Evolutionary conservation across 345 rosid species (phyloP), one percentile per base, ranked within the genome.

Genomic region (Kandelia obovata): DNA sequence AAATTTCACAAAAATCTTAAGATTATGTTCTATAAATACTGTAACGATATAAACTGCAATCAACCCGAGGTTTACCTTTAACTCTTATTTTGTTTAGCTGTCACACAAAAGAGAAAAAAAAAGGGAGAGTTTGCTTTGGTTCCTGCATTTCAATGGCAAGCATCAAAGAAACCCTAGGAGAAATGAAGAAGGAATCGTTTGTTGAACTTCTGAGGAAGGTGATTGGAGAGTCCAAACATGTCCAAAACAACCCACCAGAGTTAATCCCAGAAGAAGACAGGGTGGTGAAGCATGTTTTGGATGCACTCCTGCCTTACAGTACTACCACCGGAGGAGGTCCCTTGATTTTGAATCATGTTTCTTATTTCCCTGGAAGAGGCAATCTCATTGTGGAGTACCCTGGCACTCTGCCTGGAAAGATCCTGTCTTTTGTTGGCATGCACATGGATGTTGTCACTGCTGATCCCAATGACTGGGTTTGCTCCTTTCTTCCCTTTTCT

Each of bases 401-500:
- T 56, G 99, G 99, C 26, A 82, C 96, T n/a, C 74, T 82, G 28
- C 91, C 86, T 5, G 98, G 92, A 53, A 92, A 90, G 82, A 78
- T 96, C 79, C 27, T 96, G 47, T 96, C 99, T 61, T 95, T 96
- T 73, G 99, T 96, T 53, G 99, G 99, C 27, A 92, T 92, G 99
- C 99, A 96, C 71, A 92, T 89, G 99, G 99, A 96, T 78, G 98
- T 96, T 34, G 99, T 96, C 86, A 90, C 99, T 52, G 98, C 98
- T 0, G 79, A 96, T 81, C 95, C 97, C 8, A 84, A 81, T 73
- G 98, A 88, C 52, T 92, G 98, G 99, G 99, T 91, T 51, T 26
- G 79, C 13, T 53, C 53, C 71, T 72, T 53, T 67, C n/a, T 3
- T 72, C 25, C 16, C 51, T 67, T 7, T 7, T 32, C 20, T 19